Evolutionary conservation across 257 asterid species (phyloP).

Genomic region (Vinca minor): DNA sequence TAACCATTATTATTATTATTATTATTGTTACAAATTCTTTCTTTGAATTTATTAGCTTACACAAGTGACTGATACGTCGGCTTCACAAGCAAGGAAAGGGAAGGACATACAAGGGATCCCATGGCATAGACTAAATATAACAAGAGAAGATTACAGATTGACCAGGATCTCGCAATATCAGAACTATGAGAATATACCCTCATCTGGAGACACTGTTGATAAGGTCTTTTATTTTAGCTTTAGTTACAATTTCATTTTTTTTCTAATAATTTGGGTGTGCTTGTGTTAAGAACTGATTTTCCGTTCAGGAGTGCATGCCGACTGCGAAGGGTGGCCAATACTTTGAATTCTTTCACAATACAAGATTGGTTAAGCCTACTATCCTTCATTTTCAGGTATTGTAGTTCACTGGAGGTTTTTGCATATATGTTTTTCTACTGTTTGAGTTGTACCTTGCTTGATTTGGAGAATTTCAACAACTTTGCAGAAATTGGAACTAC

Average conservation of each 20-base stretch:
- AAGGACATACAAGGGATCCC: slow-evolving; percentile 79
- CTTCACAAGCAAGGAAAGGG: slow-evolving; percentile 72
- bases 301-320: slow-evolving; percentile 34
- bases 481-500: no score
- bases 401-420: slow-evolving; percentile 3
- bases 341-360: slow-evolving; percentile 58
- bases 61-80: slow-evolving; percentile 77
- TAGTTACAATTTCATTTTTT: background rate
- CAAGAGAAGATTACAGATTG: slow-evolving; percentile 48
- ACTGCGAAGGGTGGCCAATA: slow-evolving; percentile 47
- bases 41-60: no score
- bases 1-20: no score
- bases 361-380: slow-evolving; percentile 77
- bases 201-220: slow-evolving; percentile 47
- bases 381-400: slow-evolving; percentile 73
- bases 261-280: background rate
- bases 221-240: slow-evolving; percentile 31
- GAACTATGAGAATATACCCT: slow-evolving; percentile 56
- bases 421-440: background rate
- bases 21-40: no score
- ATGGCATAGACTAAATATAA: slow-evolving; percentile 56
- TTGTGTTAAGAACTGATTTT: background rate
- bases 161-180: slow-evolving; percentile 65
- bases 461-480: no score
- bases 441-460: background rate